These are phyloP conservation scores for Ophiostoma pallidulum DNA, from an alignment of 2,329 filamentous ascomycete species.

Conservation along the genomic window DNA sequence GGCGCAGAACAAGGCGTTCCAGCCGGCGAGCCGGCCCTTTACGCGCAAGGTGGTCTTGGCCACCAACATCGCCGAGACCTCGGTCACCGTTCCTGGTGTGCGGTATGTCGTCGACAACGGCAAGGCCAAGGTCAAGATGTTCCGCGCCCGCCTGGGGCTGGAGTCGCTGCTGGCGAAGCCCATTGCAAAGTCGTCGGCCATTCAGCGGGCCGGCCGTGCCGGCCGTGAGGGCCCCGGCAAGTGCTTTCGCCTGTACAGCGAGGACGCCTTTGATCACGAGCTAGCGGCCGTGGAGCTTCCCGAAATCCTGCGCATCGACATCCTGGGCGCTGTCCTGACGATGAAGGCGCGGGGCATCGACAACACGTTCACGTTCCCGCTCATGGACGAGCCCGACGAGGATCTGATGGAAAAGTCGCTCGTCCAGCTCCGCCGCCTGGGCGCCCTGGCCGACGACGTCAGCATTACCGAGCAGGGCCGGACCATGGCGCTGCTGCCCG, in stretches of 20 bases:
- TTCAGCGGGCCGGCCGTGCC: slow-evolving; percentile 84
- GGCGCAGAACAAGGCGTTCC: slow-evolving; percentile 79
- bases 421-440: slow-evolving; percentile 67
- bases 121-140: slow-evolving; percentile 91
- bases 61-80: slow-evolving; percentile 98
- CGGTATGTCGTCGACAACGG: slow-evolving; percentile 86
- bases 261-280: slow-evolving; percentile 60
- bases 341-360: slow-evolving; percentile 88
- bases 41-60: slow-evolving; percentile 85
- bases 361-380: slow-evolving; percentile 72
- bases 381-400: slow-evolving; percentile 70
- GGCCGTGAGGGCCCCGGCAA: slow-evolving; percentile 86
- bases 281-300: slow-evolving; percentile 63
- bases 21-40: slow-evolving; percentile 57
- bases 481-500: slow-evolving; percentile 72
- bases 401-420: slow-evolving; percentile 76
- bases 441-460: slow-evolving; percentile 63
- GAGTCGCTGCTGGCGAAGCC: slow-evolving; percentile 85
- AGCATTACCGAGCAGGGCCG: slow-evolving; percentile 63
- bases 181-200: slow-evolving; percentile 86
- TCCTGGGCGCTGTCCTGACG: slow-evolving; percentile 75
- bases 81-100: slow-evolving; percentile 89
- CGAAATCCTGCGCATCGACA: slow-evolving; percentile 84
- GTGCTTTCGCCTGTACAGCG: slow-evolving; percentile 82
- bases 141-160: slow-evolving; percentile 71